phyloP scores from a whole-genome alignment of 2,329 filamentous ascomycete species.

The Alternaria dauci region DNA sequence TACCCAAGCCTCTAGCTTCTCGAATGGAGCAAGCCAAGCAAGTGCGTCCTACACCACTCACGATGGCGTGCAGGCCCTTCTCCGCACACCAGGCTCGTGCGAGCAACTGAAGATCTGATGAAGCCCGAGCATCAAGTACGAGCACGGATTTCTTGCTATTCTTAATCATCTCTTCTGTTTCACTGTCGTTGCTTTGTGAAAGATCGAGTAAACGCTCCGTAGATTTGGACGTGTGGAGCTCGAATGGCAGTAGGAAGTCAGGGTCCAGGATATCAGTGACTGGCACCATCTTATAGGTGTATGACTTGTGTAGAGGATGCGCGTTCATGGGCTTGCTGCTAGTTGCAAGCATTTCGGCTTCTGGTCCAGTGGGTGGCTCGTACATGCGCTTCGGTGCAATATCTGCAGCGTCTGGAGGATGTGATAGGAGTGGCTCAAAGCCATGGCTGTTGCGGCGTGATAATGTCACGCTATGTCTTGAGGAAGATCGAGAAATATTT shows the following conservation, averaged over 20 bases:
- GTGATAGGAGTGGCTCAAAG: constrained; percentile 46
- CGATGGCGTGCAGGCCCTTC: constrained; percentile 75
- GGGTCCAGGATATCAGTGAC: constrained; percentile 43
- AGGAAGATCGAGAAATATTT: constrained; percentile 42
- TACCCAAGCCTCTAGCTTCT: constrained; percentile 74
- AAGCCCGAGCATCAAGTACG: constrained; percentile 62
- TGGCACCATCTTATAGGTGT: constrained; percentile 48
- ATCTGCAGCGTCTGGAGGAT: constrained; percentile 42
- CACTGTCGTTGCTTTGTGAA: constrained; percentile 18
- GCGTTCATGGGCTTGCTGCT: constrained; percentile 36
- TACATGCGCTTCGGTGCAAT: constrained; percentile 40
- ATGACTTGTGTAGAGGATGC: constrained; percentile 54
- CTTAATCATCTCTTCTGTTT: constrained; percentile 14
- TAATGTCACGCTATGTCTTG: constrained; percentile 41
- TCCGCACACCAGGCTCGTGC: constrained; percentile 77
- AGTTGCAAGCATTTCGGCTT: constrained; percentile 10
- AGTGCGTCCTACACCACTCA: constrained; percentile 71
- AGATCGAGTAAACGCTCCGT: constrained; percentile 26
- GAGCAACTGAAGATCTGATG: constrained; percentile 72
- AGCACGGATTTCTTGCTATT: constrained; percentile 46
- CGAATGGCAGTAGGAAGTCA: constrained; percentile 39
- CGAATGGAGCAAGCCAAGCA: constrained; percentile 78
- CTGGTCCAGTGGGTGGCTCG: constrained; percentile 24
- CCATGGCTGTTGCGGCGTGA: constrained; percentile 46
- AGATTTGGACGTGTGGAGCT: constrained; percentile 24